Evolutionary conservation across 2,329 filamentous ascomycete species (phyloP).

Genomic region (Sclerotinia minor): DNA sequence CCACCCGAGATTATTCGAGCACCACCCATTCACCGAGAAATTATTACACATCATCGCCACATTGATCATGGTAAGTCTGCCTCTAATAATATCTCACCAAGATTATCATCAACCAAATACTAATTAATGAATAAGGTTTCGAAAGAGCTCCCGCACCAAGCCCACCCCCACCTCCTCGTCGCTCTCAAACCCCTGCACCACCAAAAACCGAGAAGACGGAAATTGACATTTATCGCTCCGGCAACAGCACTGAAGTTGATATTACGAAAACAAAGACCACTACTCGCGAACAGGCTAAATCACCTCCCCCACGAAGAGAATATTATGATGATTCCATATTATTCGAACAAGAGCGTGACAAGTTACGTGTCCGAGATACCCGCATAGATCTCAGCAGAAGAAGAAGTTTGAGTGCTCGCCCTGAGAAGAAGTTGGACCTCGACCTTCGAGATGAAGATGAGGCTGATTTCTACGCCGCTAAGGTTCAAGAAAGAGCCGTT

Average conservation of each 20-base stretch:
- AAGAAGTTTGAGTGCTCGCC: slow-evolving; percentile 37
- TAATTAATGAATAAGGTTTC: slow-evolving; percentile 35
- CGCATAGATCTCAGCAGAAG: slow-evolving; percentile 34
- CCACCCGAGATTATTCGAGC: slow-evolving; percentile 61
- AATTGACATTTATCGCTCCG: slow-evolving; percentile 60
- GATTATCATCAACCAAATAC: slow-evolving; percentile 12
- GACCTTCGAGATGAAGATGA: slow-evolving; percentile 47
- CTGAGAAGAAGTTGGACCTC: slow-evolving; percentile 33
- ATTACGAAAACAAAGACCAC: slow-evolving; percentile 43
- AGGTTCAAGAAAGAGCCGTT: slow-evolving; percentile 65
- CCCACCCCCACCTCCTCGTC: slow-evolving; percentile 28
- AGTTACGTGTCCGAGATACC: slow-evolving; percentile 43
- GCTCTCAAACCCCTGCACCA: slow-evolving; percentile 36
- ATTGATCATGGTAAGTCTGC: slow-evolving; percentile 76
- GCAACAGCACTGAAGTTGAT: slow-evolving; percentile 58
- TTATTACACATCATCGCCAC: slow-evolving; percentile 78
- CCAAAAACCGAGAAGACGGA: slow-evolving; percentile 51
- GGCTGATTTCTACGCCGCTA: slow-evolving; percentile 64
- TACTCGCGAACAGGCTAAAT: slow-evolving; percentile 29
- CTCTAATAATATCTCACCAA: neutral
- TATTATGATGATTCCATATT: slow-evolving; percentile 66
- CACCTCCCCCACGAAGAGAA: slow-evolving; percentile 40
- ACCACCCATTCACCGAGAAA: slow-evolving; percentile 81
- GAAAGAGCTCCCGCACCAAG: slow-evolving; percentile 33
- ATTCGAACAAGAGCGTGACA: slow-evolving; percentile 50